phyloP scores from a whole-genome alignment of 129 eudicot genomes.

The Helianthus tuberosus region DNA sequence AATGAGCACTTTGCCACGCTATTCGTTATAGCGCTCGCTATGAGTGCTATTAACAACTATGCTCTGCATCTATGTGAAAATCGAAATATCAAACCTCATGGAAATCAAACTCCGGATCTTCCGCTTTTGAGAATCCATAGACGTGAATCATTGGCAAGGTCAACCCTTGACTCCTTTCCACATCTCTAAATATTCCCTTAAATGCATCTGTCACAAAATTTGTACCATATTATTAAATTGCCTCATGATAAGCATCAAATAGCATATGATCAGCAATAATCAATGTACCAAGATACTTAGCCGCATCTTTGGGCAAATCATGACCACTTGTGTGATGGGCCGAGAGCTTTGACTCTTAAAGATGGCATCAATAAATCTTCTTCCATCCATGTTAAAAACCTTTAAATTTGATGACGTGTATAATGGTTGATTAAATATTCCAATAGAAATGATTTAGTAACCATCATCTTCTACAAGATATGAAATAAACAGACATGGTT shows the following conservation, averaged over 20 bases:
- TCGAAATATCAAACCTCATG: conserved; percentile 59
- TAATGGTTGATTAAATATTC: conserved; percentile 8
- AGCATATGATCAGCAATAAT: conserved; percentile 4
- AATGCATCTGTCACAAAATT: conserved; percentile 66
- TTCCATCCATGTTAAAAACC: conserved; percentile 97
- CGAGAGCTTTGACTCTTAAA: conserved; percentile 52
- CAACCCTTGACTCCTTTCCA: conserved; percentile 29
- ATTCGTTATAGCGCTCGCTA: too few species aligned
- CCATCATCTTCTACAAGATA: conserved; percentile 6
- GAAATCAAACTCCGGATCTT: conserved; percentile 94
- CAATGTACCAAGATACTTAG: conserved; percentile 59
- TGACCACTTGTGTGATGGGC: conserved; percentile 91
- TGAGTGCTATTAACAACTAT: too few species aligned
- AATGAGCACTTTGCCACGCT: too few species aligned
- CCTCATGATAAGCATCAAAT: background rate
- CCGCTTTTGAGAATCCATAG: conserved; percentile 95
- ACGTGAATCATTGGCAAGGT: conserved; percentile 84
- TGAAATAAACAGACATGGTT: background rate
- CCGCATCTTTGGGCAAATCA: conserved; percentile 96
- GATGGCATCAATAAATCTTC: conserved; percentile 79
- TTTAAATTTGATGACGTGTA: conserved; percentile 24
- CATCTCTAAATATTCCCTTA: conserved; percentile 62
- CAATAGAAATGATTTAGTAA: background rate
- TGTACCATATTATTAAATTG: background rate
- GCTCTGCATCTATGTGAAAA: background rate